These are phyloP conservation scores for Pholiota adiposa DNA, from an alignment of 1,284 basidiomycete species.

Conservation along the genomic window DNA sequence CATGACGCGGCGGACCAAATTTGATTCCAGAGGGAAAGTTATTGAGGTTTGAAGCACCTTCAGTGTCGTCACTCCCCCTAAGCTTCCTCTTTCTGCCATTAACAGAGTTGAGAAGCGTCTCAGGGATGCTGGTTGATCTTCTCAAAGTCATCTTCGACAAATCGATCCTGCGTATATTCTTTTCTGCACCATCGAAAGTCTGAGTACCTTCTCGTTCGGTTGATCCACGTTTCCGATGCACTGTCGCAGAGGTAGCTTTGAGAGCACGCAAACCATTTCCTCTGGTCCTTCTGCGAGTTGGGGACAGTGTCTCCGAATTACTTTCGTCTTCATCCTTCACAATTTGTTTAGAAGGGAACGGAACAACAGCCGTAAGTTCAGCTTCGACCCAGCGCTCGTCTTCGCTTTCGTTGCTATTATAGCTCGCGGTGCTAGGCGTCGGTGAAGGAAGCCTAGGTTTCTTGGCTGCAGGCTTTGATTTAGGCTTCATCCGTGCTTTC, in stretches of 20 bases:
- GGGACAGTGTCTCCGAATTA: neutral
- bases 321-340: neutral
- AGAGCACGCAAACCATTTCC: neutral
- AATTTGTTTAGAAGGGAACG: constrained; percentile 14
- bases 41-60: constrained; percentile 2
- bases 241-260: neutral
- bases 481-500: constrained; percentile 27
- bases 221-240: neutral
- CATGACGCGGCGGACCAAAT: constrained; percentile 3
- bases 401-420: constrained; percentile 31
- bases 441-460: constrained; percentile 6
- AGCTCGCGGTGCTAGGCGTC: constrained; percentile 12
- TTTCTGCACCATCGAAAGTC: constrained; percentile 4
- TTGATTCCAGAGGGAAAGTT: constrained; percentile 3
- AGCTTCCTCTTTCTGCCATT: constrained; percentile 25
- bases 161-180: constrained; percentile 18
- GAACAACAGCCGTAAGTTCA: constrained; percentile 10
- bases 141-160: constrained; percentile 18
- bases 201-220: neutral
- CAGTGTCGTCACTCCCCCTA: constrained; percentile 12
- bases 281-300: neutral
- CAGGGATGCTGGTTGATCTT: constrained; percentile 21
- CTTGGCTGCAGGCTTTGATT: constrained; percentile 9
- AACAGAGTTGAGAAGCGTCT: constrained; percentile 12
- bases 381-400: constrained; percentile 32